phyloP scores from a whole-genome alignment of 2,329 filamentous ascomycete genomes.

The Elsinoe perseae region DNA sequence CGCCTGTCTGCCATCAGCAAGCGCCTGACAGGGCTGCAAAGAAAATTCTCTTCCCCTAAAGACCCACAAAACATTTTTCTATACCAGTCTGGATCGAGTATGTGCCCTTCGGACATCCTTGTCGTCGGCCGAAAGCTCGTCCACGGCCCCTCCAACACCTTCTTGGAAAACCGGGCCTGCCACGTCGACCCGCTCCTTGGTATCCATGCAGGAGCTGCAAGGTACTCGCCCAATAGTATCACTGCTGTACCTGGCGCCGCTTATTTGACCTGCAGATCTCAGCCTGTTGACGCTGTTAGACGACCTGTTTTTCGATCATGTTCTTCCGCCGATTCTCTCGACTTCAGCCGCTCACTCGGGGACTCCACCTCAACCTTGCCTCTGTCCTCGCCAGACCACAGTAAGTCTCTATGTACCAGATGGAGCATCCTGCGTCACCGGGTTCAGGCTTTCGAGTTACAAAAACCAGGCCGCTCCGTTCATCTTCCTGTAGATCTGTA shows the following conservation, averaged over 20 bases:
- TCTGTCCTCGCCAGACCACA: background rate
- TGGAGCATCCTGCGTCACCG: background rate
- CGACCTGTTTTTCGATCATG: background rate
- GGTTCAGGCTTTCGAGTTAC: background rate
- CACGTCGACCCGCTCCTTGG: background rate
- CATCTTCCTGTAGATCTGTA: background rate
- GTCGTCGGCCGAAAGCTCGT: background rate
- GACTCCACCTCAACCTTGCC: background rate
- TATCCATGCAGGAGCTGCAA: background rate
- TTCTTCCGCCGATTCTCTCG: background rate
- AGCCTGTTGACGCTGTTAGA: background rate
- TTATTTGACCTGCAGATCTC: background rate
- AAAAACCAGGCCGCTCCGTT: background rate
- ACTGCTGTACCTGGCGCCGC: background rate
- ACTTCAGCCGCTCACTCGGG: background rate
- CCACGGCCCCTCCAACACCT: background rate
- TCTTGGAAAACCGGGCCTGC: background rate
- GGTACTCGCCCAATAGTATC: background rate
- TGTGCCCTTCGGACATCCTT: background rate
- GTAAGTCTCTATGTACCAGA: slow-evolving; percentile 1
- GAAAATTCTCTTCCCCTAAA: background rate
- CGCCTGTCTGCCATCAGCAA: background rate
- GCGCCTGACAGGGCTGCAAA: background rate
- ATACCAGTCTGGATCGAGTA: slow-evolving; percentile 4
- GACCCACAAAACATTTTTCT: slow-evolving; percentile 5